phyloP scores from a whole-genome alignment of 345 rosid genomes.

The Moricandia arvensis region DNA sequence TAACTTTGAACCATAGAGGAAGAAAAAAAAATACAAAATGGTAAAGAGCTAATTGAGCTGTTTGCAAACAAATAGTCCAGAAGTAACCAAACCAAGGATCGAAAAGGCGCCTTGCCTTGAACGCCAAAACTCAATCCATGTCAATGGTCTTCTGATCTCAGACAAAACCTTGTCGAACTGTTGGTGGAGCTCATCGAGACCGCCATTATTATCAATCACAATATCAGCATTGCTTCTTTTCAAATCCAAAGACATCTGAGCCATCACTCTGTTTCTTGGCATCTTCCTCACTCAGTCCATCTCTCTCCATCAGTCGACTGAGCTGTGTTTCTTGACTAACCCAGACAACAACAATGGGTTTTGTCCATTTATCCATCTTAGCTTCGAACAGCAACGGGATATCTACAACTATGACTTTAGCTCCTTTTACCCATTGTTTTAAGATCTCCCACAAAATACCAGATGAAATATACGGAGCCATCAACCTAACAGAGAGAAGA shows the following conservation, averaged over 20 bases:
- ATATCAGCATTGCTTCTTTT: conserved; percentile 66
- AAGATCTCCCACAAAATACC: conserved; percentile 66
- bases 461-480: conserved; percentile 78
- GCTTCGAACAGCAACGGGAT: conserved; percentile 77
- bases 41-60: conserved; percentile 24
- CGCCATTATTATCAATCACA: background rate
- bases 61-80: conserved; percentile 47
- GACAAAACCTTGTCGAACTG: conserved; percentile 52
- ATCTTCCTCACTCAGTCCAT: conserved; percentile 59
- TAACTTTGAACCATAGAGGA: background rate
- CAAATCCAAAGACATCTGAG: conserved; percentile 78
- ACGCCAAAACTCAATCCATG: conserved; percentile 75
- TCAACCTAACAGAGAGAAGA: conserved; percentile 42
- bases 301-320: conserved; percentile 69
- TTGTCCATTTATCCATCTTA: conserved; percentile 79
- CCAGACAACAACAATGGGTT: conserved; percentile 63
- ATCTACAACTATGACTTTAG: conserved; percentile 69
- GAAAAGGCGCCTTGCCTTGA: conserved; percentile 73
- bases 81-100: conserved; percentile 42
- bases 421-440: conserved; percentile 70
- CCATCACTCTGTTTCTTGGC: conserved; percentile 75
- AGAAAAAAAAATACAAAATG: background rate
- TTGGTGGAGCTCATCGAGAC: conserved; percentile 59
- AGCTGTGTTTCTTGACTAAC: conserved; percentile 75
- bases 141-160: conserved; percentile 63